Evolutionary conservation across 768 basidiomycete genomes (phyloP).

Genomic region (Cystofilobasidium ferigula): DNA sequence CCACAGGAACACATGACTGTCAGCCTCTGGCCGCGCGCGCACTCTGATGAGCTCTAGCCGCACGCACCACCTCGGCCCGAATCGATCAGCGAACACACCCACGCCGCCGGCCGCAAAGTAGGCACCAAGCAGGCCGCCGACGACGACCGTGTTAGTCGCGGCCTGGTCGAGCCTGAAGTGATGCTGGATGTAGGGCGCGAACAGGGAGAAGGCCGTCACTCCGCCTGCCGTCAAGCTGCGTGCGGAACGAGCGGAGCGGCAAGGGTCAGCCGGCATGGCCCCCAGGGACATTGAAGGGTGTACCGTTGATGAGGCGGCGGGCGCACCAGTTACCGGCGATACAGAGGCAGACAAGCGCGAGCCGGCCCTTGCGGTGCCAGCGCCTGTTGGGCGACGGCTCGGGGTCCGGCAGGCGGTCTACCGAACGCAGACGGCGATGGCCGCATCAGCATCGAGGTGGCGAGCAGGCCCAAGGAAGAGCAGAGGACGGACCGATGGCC

Average conservation of each 20-base stretch:
- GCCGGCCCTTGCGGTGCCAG: slow-evolving; percentile 11
- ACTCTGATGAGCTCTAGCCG: neutral
- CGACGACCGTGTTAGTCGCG: slow-evolving; percentile 7
- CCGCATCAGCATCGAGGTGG: neutral
- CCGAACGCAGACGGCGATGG: neutral
- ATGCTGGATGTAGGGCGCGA: slow-evolving; percentile 16
- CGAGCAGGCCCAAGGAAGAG: neutral
- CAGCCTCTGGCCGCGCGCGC: neutral
- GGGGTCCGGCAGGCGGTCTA: slow-evolving; percentile 18
- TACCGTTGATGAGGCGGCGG: no score
- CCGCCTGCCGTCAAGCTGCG: slow-evolving; percentile 20
- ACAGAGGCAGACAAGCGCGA: neutral
- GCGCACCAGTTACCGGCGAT: slow-evolving; percentile 16
- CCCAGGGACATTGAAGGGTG: no score
- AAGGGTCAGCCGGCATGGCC: neutral
- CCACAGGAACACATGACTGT: neutral
- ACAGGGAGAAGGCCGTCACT: slow-evolving; percentile 8
- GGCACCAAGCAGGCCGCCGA: slow-evolving; percentile 4
- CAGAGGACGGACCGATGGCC: neutral
- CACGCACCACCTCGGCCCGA: slow-evolving; percentile 15
- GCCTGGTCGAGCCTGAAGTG: slow-evolving; percentile 18
- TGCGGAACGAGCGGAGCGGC: neutral
- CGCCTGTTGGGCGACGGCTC: slow-evolving; percentile 12
- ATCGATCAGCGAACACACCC: slow-evolving; percentile 12
- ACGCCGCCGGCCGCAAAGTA: slow-evolving; percentile 13